These are phyloP conservation scores for Wickerhamomyces pijperi DNA, from an alignment of 805 yeast genomes.

Conservation along the genomic window DNA sequence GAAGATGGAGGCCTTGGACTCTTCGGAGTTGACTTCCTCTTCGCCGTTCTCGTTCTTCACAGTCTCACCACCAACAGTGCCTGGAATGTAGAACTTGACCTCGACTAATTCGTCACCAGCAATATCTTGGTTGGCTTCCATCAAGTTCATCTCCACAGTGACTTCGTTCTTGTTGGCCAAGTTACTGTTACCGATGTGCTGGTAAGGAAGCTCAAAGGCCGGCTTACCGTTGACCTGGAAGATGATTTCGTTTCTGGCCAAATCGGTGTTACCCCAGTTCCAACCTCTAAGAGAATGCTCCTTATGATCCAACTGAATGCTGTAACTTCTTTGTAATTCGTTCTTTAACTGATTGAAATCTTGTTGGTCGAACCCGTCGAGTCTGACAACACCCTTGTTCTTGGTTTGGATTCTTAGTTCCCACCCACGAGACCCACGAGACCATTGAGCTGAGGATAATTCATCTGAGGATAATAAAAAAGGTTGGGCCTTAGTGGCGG, in stretches of 20 bases:
- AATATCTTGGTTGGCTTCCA: slow-evolving; percentile 37
- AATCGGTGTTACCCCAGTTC: slow-evolving; percentile 96
- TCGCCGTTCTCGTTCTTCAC: slow-evolving; percentile 21
- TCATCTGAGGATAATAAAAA: slow-evolving; percentile 83
- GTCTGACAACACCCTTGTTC: slow-evolving; percentile 70
- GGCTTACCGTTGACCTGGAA: slow-evolving; percentile 84
- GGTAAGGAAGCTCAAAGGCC: slow-evolving; percentile 81
- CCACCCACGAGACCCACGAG: slow-evolving; percentile 86
- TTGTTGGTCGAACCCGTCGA: slow-evolving; percentile 86
- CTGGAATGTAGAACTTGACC: slow-evolving; percentile 87
- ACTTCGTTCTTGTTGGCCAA: slow-evolving; percentile 90
- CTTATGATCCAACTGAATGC: slow-evolving; percentile 60
- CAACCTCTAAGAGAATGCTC: slow-evolving; percentile 96
- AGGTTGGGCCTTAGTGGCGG: slow-evolving; percentile 50
- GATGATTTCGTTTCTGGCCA: slow-evolving; percentile 84
- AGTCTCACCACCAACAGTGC: slow-evolving; percentile 42
- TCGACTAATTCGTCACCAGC: slow-evolving; percentile 97
- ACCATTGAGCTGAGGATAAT: slow-evolving; percentile 74
- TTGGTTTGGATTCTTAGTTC: slow-evolving; percentile 85
- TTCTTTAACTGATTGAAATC: slow-evolving; percentile 75
- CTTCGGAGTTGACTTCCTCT: slow-evolving; percentile 27
- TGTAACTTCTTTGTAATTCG: slow-evolving; percentile 71
- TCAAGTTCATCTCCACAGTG: slow-evolving; percentile 70
- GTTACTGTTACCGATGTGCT: slow-evolving; percentile 71
- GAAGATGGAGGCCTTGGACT: slow-evolving; percentile 72